Evolutionary conservation across 2,329 filamentous ascomycete genomes (phyloP).

Genomic region (Monosporascus ibericus): DNA sequence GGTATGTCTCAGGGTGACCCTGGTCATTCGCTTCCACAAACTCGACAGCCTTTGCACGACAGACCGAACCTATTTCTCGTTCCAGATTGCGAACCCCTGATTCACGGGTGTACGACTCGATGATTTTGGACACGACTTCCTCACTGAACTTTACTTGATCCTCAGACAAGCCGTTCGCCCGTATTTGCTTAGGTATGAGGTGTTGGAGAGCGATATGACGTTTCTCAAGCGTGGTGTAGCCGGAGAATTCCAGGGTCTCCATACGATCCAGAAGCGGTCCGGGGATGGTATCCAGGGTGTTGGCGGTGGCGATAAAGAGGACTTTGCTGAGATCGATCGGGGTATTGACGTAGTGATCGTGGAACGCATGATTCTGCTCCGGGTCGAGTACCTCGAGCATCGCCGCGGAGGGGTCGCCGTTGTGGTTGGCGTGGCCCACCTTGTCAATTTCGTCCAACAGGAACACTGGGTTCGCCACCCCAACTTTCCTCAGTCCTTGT

Average conservation of each 20-base stretch:
- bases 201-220: conserved; percentile 89
- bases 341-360: conserved; percentile 93
- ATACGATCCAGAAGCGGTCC: conserved; percentile 91
- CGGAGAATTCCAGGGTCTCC: conserved; percentile 90
- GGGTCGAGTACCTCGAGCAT: conserved; percentile 98
- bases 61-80: conserved; percentile 90
- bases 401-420: conserved; percentile 91
- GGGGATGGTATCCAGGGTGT: conserved; percentile 89
- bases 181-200: conserved; percentile 93
- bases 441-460: conserved; percentile 98
- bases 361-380: conserved; percentile 92
- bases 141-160: conserved; percentile 72
- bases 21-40: conserved; percentile 84
- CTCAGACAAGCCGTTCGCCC: conserved; percentile 74
- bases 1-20: conserved; percentile 63
- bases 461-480: conserved; percentile 91
- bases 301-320: conserved; percentile 94
- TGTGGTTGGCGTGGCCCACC: conserved; percentile 81
- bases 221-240: conserved; percentile 97
- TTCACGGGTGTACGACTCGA: conserved; percentile 93
- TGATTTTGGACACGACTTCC: conserved; percentile 89
- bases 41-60: conserved; percentile 90
- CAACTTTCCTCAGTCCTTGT: conserved; percentile 89
- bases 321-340: conserved; percentile 95
- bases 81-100: conserved; percentile 94